Evolutionary conservation across 495 filamentous ascomycete species (phyloP).

Genomic region (Aspergillus avenaceus): DNA sequence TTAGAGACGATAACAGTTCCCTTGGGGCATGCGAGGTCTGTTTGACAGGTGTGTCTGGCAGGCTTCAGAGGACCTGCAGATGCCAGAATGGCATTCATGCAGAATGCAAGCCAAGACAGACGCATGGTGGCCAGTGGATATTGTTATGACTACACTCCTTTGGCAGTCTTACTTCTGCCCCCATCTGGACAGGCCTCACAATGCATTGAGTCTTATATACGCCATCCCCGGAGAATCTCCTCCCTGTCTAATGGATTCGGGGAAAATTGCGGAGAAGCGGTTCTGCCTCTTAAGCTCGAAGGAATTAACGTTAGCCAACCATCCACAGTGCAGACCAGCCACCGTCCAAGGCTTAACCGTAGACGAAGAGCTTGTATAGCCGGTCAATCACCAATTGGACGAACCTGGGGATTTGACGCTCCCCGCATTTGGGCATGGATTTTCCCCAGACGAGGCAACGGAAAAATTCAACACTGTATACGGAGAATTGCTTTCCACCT

Average conservation of each 20-base stretch:
- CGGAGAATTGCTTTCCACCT: conserved; percentile 25
- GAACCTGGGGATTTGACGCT: neutral
- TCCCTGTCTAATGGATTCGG: neutral
- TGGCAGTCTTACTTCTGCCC: neutral
- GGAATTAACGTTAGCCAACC: neutral
- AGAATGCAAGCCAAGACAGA: neutral
- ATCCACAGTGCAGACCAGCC: neutral
- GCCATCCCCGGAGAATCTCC: conserved; percentile 14
- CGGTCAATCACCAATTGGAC: neutral
- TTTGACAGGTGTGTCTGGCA: conserved; percentile 9
- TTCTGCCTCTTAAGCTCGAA: neutral
- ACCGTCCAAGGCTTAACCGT: neutral
- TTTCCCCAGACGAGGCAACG: conserved; percentile 6
- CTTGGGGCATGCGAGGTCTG: conserved; percentile 34
- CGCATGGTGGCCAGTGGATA: neutral
- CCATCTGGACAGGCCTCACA: neutral
- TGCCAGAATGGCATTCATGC: conserved; percentile 8
- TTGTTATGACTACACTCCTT: neutral
- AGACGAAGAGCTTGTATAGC: neutral
- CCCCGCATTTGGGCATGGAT: neutral
- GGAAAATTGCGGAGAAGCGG: conserved; percentile 15
- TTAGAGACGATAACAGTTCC: conserved; percentile 47
- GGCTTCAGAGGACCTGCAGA: conserved; percentile 3
- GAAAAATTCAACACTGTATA: conserved; percentile 12
- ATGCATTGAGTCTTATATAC: neutral